These are phyloP conservation scores for Syzygium syzygioides DNA, from an alignment of 441 rosid genomes.

Conservation along the genomic window DNA sequence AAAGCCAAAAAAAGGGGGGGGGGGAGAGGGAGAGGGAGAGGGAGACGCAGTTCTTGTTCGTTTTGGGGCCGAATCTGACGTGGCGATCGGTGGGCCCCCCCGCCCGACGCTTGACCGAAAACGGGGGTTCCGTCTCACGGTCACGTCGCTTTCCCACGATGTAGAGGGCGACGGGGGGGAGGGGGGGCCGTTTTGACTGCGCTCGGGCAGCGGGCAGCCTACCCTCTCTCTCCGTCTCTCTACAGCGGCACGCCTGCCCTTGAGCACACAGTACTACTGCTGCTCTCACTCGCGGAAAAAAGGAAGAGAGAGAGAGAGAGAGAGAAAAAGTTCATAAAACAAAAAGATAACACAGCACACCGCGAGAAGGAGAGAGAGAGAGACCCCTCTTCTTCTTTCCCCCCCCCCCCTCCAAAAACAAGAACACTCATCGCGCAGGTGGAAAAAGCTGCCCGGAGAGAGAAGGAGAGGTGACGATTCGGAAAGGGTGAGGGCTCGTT, in stretches of 20 bases:
- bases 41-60: background rate
- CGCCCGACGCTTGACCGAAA: slow-evolving; percentile 20
- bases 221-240: background rate
- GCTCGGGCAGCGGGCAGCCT: slow-evolving; percentile 32
- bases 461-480: slow-evolving; percentile 7
- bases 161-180: slow-evolving; percentile 19
- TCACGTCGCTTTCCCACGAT: slow-evolving; percentile 46
- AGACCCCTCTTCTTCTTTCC: background rate
- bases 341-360: slow-evolving; percentile 1
- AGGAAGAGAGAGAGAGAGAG: background rate
- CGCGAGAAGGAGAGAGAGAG: background rate
- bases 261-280: background rate
- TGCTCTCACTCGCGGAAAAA: background rate
- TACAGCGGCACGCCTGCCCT: slow-evolving; percentile 6
- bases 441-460: background rate
- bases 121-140: slow-evolving; percentile 9
- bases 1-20: background rate
- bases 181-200: slow-evolving; percentile 43
- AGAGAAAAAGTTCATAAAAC: background rate
- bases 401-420: background rate
- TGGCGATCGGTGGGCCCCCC: slow-evolving; percentile 4
- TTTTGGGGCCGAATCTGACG: slow-evolving; percentile 22
- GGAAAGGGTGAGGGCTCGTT: slow-evolving; percentile 21
- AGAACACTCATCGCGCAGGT: slow-evolving; percentile 7
- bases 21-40: background rate